A percentile compares a stretch with the other conserved stretches of the same genome.
These are phyloP conservation scores for Ganoderma boninense DNA, from an alignment of 1,284 basidiomycete species.

Conservation along the genomic window DNA sequence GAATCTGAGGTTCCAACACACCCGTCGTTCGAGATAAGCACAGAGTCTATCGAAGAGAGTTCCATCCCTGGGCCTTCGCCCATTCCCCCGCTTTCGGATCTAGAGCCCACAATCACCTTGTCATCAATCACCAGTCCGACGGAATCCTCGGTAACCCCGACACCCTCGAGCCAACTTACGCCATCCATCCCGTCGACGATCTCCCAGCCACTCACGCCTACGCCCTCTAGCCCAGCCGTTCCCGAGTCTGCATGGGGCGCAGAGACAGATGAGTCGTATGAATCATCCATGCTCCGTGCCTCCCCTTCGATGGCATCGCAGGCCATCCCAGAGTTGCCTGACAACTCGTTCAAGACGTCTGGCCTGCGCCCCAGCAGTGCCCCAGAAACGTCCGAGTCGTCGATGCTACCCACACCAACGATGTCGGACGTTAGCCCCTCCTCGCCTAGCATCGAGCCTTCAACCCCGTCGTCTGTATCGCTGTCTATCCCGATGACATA, in stretches of 20 bases:
- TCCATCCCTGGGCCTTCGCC: conserved; percentile 40
- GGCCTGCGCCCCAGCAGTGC: conserved; percentile 49
- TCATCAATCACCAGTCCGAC: conserved; percentile 41
- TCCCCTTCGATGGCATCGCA: conserved; percentile 70
- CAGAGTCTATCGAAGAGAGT: conserved; percentile 35
- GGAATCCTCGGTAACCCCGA: conserved; percentile 47
- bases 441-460: conserved; percentile 35
- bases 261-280: conserved; percentile 71
- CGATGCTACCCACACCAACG: conserved; percentile 38
- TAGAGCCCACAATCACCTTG: conserved; percentile 29
- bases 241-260: conserved; percentile 60
- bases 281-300: conserved; percentile 71
- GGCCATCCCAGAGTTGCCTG: conserved; percentile 63
- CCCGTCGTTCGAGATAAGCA: conserved; percentile 10
- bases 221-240: conserved; percentile 46
- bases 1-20: conserved; percentile 21
- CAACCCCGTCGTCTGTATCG: conserved; percentile 38
- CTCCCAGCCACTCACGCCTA: conserved; percentile 31
- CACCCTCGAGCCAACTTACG: conserved; percentile 43
- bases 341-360: conserved; percentile 67
- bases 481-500: conserved; percentile 9
- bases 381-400: conserved; percentile 35
- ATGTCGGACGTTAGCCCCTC: conserved; percentile 48
- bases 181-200: conserved; percentile 40
- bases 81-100: conserved; percentile 35